These are phyloP conservation scores for Rubus idaeus DNA, from an alignment of 306 rosid genomes.

Conservation along the genomic window DNA sequence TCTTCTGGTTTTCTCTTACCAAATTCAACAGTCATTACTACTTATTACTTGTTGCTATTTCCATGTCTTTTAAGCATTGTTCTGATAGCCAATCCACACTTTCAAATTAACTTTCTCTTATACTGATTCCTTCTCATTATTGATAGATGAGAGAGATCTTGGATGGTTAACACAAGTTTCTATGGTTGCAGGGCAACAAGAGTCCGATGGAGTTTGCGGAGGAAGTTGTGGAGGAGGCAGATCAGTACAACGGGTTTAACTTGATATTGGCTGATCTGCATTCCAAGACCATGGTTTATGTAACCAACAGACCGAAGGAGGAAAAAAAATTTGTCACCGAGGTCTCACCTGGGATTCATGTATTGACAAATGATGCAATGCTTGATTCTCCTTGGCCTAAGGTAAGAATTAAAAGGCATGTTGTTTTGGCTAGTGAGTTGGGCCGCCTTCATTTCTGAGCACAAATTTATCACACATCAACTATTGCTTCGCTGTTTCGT, in stretches of 20 bases:
- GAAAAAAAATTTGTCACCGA: conserved; percentile 27
- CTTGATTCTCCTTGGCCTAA: conserved; percentile 83
- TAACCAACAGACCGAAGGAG: conserved; percentile 62
- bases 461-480: neutral
- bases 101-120: neutral
- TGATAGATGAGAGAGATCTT: neutral
- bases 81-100: neutral
- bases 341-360: conserved; percentile 83
- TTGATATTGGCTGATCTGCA: conserved; percentile 61
- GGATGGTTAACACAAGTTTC: neutral
- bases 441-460: neutral
- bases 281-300: conserved; percentile 61
- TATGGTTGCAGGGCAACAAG: conserved; percentile 54
- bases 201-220: conserved; percentile 61
- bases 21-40: neutral
- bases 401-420: conserved; percentile 38
- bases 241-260: conserved; percentile 74
- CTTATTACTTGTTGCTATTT: neutral
- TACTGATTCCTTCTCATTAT: neutral
- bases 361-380: conserved; percentile 72
- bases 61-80: neutral
- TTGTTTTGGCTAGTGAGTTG: neutral
- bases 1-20: neutral
- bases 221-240: conserved; percentile 53
- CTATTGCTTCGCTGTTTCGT: neutral